These are phyloP conservation scores for Pseudogymnoascus sp. DNA, from an alignment of 2,329 filamentous ascomycete genomes.

Conservation along the genomic window DNA sequence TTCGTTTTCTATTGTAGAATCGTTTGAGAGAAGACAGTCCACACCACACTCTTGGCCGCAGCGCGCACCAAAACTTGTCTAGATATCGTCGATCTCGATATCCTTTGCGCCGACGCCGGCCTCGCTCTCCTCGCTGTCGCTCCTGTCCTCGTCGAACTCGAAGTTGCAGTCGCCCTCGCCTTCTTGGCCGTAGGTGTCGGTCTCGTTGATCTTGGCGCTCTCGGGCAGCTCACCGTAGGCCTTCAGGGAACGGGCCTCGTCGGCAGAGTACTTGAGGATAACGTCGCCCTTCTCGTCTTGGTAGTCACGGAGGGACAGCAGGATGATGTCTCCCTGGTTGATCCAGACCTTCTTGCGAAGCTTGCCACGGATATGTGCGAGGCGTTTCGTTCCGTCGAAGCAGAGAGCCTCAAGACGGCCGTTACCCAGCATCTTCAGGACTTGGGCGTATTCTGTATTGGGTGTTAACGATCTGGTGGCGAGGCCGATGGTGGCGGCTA, in stretches of 20 bases:
- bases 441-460: slow-evolving; percentile 64
- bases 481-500: neutral
- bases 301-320: slow-evolving; percentile 81
- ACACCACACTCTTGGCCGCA: slow-evolving; percentile 15
- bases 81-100: slow-evolving; percentile 94
- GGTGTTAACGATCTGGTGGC: slow-evolving; percentile 3
- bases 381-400: slow-evolving; percentile 86
- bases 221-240: slow-evolving; percentile 96
- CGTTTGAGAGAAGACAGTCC: slow-evolving; percentile 62
- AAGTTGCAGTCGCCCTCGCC: slow-evolving; percentile 95
- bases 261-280: slow-evolving; percentile 90
- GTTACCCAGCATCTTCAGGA: slow-evolving; percentile 94
- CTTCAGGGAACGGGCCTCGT: slow-evolving; percentile 92
- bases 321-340: slow-evolving; percentile 94
- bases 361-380: slow-evolving; percentile 86
- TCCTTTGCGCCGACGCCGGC: slow-evolving; percentile 61
- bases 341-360: slow-evolving; percentile 99
- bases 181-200: slow-evolving; percentile 84
- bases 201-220: slow-evolving; percentile 99
- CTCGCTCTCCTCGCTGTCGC: slow-evolving; percentile 49
- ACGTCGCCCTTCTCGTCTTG: slow-evolving; percentile 91
- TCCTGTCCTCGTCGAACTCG: slow-evolving; percentile 91
- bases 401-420: slow-evolving; percentile 82
- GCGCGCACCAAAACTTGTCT: slow-evolving; percentile 29
- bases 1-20: slow-evolving; percentile 24